These are phyloP conservation scores for Nemania sp. DNA, from an alignment of 2,329 filamentous ascomycete species.

Conservation along the genomic window DNA sequence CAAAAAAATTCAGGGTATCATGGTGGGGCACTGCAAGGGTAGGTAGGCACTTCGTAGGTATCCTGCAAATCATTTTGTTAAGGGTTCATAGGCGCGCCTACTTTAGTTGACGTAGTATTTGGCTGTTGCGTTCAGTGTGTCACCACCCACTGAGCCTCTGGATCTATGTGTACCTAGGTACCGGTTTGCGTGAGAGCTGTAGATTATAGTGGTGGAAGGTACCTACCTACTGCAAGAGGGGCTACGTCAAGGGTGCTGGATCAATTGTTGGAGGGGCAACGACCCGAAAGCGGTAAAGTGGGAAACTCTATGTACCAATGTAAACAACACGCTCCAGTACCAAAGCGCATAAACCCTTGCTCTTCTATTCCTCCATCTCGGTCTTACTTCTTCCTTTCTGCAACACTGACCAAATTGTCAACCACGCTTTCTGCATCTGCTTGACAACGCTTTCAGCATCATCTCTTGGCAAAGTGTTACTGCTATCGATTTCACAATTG, in stretches of 20 bases:
- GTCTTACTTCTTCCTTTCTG: not conserved
- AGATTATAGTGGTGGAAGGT: not conserved
- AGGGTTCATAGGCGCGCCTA: no score
- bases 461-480: slow-evolving; percentile 1
- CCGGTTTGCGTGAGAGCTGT: no score
- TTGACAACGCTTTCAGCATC: slow-evolving; percentile 13
- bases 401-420: slow-evolving; percentile 3
- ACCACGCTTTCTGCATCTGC: slow-evolving; percentile 9
- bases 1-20: no score
- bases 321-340: not conserved
- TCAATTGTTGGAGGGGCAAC: not conserved
- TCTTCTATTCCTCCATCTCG: not conserved
- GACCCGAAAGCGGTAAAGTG: not conserved
- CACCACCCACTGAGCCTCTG: no score
- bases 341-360: slow-evolving; percentile 8
- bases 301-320: no score
- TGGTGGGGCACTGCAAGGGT: no score
- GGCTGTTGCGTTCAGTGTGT: no score
- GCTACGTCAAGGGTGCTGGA: not conserved
- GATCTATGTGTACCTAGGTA: no score
- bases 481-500: slow-evolving; percentile 7
- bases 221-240: not conserved
- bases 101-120: no score
- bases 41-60: no score
- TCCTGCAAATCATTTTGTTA: no score